A percentile compares a stretch with the other conserved stretches of the same genome.
These are phyloP conservation scores for Linnemannia hyalina DNA, from an alignment of 192 early-diverging fungal genomes.

Conservation along the genomic window DNA sequence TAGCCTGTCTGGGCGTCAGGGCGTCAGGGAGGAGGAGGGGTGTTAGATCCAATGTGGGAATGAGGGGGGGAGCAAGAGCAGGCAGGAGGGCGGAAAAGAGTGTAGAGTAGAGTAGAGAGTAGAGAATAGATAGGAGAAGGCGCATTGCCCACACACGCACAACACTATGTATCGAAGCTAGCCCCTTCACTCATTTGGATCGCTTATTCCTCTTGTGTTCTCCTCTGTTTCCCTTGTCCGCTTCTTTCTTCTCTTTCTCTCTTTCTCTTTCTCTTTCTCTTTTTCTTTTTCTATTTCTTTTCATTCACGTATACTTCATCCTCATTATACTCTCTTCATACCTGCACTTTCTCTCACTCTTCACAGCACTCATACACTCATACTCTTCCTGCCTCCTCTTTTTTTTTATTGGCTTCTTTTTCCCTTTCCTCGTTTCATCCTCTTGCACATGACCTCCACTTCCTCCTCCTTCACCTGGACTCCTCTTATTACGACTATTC, in stretches of 20 bases:
- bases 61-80: no score
- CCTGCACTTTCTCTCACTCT: background rate
- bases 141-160: background rate
- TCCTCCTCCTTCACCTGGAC: background rate
- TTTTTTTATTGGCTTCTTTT: background rate
- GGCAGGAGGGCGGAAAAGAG: no score
- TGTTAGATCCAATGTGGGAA: no score
- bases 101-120: no score
- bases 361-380: background rate
- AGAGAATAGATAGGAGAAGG: no score
- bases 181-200: background rate
- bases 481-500: no score
- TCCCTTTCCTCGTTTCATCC: background rate
- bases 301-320: background rate
- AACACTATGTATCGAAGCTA: no score
- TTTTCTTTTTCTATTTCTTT: background rate
- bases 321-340: background rate
- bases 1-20: no score
- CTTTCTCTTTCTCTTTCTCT: background rate
- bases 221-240: background rate
- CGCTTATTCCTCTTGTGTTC: background rate
- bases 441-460: background rate
- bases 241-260: background rate
- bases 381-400: background rate
- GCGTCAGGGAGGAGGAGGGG: no score